Evolutionary conservation across 257 asterid species (phyloP).

Genomic region (Verbena officinalis): DNA sequence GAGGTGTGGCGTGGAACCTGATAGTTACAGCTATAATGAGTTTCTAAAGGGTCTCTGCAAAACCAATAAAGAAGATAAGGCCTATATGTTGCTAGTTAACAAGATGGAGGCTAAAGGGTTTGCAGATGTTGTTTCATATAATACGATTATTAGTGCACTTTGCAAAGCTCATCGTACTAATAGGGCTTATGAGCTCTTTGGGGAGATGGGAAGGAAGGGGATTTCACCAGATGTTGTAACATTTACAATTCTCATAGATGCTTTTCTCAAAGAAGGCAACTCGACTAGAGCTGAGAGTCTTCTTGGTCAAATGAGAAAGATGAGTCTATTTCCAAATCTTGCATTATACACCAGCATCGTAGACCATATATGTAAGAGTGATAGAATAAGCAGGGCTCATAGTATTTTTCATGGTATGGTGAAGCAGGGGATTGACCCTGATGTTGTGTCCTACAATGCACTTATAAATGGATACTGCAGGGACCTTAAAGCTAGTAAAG

Average conservation of each 20-base stretch:
- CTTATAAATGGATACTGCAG: slow-evolving; percentile 76
- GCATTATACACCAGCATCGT: slow-evolving; percentile 69
- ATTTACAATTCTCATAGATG: slow-evolving; percentile 74
- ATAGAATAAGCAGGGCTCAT: slow-evolving; percentile 59
- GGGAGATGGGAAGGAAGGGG: slow-evolving; percentile 78
- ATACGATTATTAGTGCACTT: slow-evolving; percentile 72
- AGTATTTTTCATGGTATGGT: slow-evolving; percentile 67
- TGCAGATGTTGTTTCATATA: slow-evolving; percentile 83
- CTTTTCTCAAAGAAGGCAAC: slow-evolving; percentile 69
- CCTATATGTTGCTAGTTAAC: slow-evolving; percentile 55
- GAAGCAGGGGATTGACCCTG: slow-evolving; percentile 69
- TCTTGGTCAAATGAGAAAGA: slow-evolving; percentile 69
- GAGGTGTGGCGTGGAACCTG: slow-evolving; percentile 64
- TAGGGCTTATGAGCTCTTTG: slow-evolving; percentile 65
- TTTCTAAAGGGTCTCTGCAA: slow-evolving; percentile 85
- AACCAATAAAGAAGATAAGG: slow-evolving; percentile 76
- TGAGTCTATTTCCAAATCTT: slow-evolving; percentile 63
- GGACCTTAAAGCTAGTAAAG: slow-evolving; percentile 67
- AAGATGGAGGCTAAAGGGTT: slow-evolving; percentile 78
- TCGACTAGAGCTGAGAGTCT: slow-evolving; percentile 59
- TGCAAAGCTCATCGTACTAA: slow-evolving; percentile 56
- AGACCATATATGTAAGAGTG: slow-evolving; percentile 70
- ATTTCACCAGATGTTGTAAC: slow-evolving; percentile 77
- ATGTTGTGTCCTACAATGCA: slow-evolving; percentile 75
- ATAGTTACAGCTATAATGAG: slow-evolving; percentile 81